phyloP scores from a whole-genome alignment of 129 eudicot genomes.

The Centrapalus pauciflorus region DNA sequence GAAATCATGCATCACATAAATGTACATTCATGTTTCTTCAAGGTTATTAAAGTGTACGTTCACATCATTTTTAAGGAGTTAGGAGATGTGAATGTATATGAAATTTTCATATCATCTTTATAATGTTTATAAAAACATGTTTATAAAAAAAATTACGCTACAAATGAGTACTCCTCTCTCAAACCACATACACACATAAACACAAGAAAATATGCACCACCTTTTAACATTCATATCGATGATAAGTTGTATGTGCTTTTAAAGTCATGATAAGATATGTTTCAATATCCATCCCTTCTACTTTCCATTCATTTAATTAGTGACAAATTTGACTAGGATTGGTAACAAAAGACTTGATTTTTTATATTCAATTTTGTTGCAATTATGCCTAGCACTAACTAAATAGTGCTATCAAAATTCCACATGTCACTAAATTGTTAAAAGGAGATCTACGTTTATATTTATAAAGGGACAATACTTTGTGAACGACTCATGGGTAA shows the following conservation, averaged over 20 bases:
- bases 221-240: constrained; percentile 17
- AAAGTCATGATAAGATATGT: constrained; percentile 34
- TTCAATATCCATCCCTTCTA: constrained; percentile 22
- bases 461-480: no score
- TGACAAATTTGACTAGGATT: constrained; percentile 11
- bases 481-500: no score
- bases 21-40: no score
- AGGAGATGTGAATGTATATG: no score
- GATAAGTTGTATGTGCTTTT: constrained; percentile 28
- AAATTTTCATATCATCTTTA: no score
- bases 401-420: constrained; percentile 16
- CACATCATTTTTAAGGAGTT: no score
- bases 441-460: no score
- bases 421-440: constrained; percentile 3
- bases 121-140: no score
- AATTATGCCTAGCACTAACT: constrained; percentile 22
- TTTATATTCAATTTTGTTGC: constrained; percentile 14
- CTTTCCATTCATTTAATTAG: constrained; percentile 28
- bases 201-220: constrained; percentile 19
- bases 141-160: no score
- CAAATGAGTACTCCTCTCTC: no score
- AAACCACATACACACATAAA: background rate
- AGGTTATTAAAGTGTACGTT: no score
- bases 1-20: no score
- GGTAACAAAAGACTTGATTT: constrained; percentile 12